phyloP scores from a whole-genome alignment of 495 filamentous ascomycete genomes.

The Neurospora pannonica region DNA sequence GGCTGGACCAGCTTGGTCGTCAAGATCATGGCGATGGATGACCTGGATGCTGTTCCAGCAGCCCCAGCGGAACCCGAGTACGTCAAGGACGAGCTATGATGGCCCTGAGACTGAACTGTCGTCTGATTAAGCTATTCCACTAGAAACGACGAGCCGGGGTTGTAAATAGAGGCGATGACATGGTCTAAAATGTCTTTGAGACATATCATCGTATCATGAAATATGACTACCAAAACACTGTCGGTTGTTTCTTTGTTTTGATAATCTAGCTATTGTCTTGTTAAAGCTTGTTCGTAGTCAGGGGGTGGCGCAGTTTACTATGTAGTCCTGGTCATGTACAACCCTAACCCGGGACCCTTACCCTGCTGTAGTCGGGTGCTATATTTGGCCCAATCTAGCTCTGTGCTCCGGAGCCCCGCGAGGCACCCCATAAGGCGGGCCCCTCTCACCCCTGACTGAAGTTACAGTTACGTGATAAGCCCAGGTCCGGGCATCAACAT shows the following conservation, averaged over 20 bases:
- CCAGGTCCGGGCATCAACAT: neutral
- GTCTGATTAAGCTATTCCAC: neutral
- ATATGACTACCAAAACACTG: neutral
- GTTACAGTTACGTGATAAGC: neutral
- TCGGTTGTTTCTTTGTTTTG: neutral
- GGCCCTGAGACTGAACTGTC: neutral
- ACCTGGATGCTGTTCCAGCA: constrained; percentile 11
- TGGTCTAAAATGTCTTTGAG: neutral
- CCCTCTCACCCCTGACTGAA: neutral
- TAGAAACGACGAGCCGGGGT: neutral
- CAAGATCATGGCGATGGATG: constrained; percentile 86
- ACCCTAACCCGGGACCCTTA: neutral
- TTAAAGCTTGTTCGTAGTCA: neutral
- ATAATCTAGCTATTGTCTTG: neutral
- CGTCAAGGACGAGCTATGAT: neutral
- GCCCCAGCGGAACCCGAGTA: neutral
- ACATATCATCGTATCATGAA: neutral
- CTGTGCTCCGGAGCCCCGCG: neutral
- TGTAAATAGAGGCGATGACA: neutral
- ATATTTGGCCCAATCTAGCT: neutral
- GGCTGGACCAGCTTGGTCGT: constrained; percentile 97
- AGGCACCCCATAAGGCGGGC: neutral
- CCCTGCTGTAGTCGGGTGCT: neutral
- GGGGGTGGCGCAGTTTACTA: neutral
- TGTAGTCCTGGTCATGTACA: neutral